A percentile compares a stretch with the other conserved stretches of the same genome.
Conservation (phyloP, 148 eudicot species). For the Chenopodium suecicum region DNA sequence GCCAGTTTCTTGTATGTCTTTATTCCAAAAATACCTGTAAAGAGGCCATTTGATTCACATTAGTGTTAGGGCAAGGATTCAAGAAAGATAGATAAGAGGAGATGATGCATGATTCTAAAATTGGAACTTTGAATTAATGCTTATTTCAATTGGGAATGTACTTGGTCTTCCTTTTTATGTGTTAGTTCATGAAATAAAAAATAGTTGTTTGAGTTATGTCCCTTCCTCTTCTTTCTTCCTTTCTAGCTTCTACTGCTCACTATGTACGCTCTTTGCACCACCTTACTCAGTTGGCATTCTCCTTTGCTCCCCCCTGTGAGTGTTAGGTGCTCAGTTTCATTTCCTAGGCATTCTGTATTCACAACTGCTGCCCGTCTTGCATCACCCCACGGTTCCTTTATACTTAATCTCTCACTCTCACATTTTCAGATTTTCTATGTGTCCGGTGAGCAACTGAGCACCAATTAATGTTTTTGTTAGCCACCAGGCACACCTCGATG, state of each 20-base stretch:
- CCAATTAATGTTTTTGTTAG: neutral
- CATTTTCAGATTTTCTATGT: neutral
- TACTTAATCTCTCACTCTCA: neutral
- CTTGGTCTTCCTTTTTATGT: neutral
- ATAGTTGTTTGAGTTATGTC: no score
- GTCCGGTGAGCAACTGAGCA: neutral
- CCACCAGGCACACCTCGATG: neutral
- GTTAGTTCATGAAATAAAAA: no score
- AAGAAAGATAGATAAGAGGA: neutral
- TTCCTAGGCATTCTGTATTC: neutral
- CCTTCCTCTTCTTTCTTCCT: neutral
- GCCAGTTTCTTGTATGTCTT: neutral
- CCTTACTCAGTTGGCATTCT: neutral
- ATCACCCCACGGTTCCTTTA: neutral
- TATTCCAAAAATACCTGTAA: neutral
- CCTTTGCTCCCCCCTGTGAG: neutral
- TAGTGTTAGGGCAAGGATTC: neutral
- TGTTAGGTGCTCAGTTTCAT: neutral
- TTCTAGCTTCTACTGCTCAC: neutral
- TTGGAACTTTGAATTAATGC: neutral
- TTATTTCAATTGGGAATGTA: neutral
- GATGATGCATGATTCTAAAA: neutral
- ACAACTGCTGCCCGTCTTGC: neutral
- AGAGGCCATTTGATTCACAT: neutral
- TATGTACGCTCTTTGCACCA: neutral